Evolutionary conservation across 257 asterid species (phyloP), one percentile per base, ranked within the genome.

Genomic region (Solanum dulcamara): DNA sequence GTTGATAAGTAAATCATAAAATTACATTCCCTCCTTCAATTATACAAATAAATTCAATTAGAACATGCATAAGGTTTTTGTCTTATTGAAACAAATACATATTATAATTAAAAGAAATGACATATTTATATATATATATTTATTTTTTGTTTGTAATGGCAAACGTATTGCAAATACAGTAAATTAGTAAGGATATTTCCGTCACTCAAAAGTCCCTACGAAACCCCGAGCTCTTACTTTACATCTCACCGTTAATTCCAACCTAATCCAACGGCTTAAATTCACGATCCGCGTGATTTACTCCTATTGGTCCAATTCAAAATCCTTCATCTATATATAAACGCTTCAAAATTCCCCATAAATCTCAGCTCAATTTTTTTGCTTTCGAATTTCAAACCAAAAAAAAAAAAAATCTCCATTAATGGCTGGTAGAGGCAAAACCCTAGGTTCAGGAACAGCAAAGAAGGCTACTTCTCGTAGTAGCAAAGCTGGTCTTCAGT

Each of bases 401-500:
- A 44, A 18, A 20, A 20, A 20, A 20, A 48, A 48, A 40, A 4
- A 4, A 12, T 48, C 4, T n/a, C 32, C 67, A 64, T 6, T 6
- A 53, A 84, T 84, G 86, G 86, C 86, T 7, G 86, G 86, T 15
- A 50, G 86, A 33, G 86, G 86, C 7, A 84, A 84, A 40, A 84
- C 86, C 8, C 44, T 84, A 35, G 86, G 86, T 26, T 84, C 86
- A 9, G 86, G 86, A 72, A 20, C 86, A 13, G 70, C 86, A n/a
- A 84, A 84, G 46, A 84, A 84, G 35, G 86, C 86, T 59, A 80
- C 80, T 11, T 84, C 86, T 2, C 86, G 86, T 37, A 84, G 86
- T 67, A 84, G 86, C 62, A 84, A 84, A 38, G 86, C 86, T 37
- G 86, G 86, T 32, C 83, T 84, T 42, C 86, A 84, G 55, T 84